Percentiles rank a stretch among this genome's conserved stretches.
These are phyloP conservation scores for Boletales sp. DNA, from an alignment of 768 basidiomycete genomes.

Conservation along the genomic window DNA sequence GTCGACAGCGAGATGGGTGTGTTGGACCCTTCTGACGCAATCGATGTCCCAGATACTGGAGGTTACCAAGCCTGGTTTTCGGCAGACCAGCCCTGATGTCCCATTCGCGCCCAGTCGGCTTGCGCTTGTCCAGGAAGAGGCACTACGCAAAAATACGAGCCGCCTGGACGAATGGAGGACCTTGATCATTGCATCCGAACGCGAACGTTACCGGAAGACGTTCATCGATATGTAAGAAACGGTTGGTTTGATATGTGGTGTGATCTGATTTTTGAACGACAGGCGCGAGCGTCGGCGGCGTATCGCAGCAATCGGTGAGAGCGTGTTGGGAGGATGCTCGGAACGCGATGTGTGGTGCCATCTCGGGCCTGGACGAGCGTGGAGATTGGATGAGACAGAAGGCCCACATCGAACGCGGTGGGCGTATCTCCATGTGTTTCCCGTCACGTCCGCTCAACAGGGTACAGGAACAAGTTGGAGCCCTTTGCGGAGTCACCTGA, in stretches of 20 bases:
- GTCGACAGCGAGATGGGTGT: background rate
- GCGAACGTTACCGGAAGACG: constrained; percentile 67
- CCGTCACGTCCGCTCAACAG: background rate
- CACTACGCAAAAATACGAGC: constrained; percentile 57
- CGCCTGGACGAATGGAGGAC: constrained; percentile 73
- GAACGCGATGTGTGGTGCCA: constrained; percentile 85
- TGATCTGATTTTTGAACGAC: background rate
- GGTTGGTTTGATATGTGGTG: background rate
- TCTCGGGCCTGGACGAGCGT: constrained; percentile 43
- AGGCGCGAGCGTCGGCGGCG: constrained; percentile 81
- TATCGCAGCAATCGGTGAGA: constrained; percentile 55
- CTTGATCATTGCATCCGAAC: constrained; percentile 63
- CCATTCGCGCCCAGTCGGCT: constrained; percentile 13
- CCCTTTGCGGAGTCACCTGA: constrained; percentile 44
- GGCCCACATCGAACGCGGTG: constrained; percentile 86
- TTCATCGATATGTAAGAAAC: constrained; percentile 63
- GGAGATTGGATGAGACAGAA: constrained; percentile 90
- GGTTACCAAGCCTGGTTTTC: constrained; percentile 39
- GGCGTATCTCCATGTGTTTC: constrained; percentile 5
- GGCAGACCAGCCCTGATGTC: background rate
- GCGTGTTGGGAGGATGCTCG: constrained; percentile 57
- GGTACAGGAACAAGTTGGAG: constrained; percentile 71
- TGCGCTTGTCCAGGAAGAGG: constrained; percentile 25
- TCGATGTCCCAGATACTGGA: constrained; percentile 49
- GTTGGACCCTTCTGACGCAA: background rate